Conservation (phyloP, 805 yeast species). For the Wickerhamiella brachini region DNA sequence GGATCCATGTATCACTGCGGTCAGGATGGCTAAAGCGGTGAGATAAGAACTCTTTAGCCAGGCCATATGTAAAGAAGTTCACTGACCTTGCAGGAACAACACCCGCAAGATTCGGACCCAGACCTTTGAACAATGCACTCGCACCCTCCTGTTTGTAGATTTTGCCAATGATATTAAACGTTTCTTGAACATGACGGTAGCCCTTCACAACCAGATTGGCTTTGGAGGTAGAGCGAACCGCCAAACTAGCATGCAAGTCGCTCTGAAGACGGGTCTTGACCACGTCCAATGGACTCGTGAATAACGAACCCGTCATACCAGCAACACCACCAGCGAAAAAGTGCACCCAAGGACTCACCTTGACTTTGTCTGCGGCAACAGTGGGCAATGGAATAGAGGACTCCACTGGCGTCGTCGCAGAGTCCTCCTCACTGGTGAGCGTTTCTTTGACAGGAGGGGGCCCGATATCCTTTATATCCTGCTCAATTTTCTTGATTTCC, state of each 20-base stretch:
- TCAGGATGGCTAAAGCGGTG: constrained; percentile 52
- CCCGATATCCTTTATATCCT: not conserved
- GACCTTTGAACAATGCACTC: constrained; percentile 78
- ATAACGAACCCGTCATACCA: constrained; percentile 95
- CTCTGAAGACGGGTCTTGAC: constrained; percentile 92
- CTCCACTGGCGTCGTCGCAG: constrained; percentile 16
- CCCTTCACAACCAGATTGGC: constrained; percentile 28
- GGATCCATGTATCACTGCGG: constrained; percentile 67
- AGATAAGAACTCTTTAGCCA: constrained; percentile 69
- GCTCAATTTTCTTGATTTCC: not conserved
- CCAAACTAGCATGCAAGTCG: constrained; percentile 41
- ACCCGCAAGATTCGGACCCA: constrained; percentile 94
- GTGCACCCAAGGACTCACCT: constrained; percentile 36
- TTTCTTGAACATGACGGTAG: constrained; percentile 69
- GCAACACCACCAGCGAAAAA: constrained; percentile 47
- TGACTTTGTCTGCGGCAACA: constrained; percentile 11
- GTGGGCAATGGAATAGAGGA: constrained; percentile 12
- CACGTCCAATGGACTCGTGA: constrained; percentile 90
- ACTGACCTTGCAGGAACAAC: constrained; percentile 97
- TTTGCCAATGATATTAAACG: constrained; percentile 52
- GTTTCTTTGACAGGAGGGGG: constrained; percentile 10
- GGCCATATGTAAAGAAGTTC: constrained; percentile 91
- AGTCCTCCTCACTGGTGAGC: constrained; percentile 16
- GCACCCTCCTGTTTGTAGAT: constrained; percentile 71
- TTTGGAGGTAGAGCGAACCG: constrained; percentile 3